Conservation (phyloP, 495 filamentous ascomycete species). For the Talaromyces ruber region DNA sequence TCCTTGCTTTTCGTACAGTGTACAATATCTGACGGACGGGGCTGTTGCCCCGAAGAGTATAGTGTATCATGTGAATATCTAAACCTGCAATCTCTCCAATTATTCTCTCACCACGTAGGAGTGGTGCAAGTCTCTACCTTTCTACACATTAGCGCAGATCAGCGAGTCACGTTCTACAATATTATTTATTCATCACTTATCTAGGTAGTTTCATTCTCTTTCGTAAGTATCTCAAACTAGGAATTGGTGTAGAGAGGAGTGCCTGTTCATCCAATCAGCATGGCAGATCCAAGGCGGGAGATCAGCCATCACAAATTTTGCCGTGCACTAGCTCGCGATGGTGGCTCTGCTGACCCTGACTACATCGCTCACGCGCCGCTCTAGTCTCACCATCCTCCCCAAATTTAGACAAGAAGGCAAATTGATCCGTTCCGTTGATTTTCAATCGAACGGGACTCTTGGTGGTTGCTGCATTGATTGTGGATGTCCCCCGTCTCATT, state of each 20-base stretch:
- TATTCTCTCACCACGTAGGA: background rate
- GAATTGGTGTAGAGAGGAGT: background rate
- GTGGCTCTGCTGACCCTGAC: constrained; percentile 12
- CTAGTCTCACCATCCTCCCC: background rate
- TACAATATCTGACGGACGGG: background rate
- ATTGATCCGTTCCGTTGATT: background rate
- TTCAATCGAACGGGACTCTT: background rate
- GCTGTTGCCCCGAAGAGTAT: background rate
- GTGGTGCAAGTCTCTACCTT: background rate
- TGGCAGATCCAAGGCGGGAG: background rate
- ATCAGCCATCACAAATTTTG: background rate
- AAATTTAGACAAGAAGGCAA: background rate
- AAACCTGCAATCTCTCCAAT: background rate
- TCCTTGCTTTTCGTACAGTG: background rate
- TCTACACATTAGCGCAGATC: background rate
- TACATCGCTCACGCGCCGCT: background rate
- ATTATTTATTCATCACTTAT: background rate
- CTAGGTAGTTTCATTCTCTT: too few species aligned
- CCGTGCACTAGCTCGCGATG: background rate
- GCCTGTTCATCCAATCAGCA: background rate
- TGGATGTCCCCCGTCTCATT: constrained; percentile 3
- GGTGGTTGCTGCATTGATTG: background rate
- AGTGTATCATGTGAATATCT: background rate
- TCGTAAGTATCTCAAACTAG: too few species aligned
- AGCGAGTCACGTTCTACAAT: background rate